These are phyloP conservation scores for Conringia planisiliqua DNA, from an alignment of 345 rosid species.

Conservation along the genomic window DNA sequence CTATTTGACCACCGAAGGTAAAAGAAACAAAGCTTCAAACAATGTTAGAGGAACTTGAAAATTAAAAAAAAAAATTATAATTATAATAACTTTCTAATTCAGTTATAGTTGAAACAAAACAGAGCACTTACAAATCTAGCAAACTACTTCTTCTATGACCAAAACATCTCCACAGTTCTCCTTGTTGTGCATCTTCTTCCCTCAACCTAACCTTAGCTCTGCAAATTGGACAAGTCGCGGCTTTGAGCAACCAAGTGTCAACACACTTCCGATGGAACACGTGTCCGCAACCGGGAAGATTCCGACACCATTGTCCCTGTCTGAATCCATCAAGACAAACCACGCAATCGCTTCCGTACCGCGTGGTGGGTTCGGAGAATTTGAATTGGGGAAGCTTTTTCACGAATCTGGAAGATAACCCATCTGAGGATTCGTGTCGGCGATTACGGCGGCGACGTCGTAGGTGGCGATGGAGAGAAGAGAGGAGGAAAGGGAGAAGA, in stretches of 20 bases:
- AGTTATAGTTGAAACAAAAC: not conserved
- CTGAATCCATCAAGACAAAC: conserved; percentile 70
- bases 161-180: conserved; percentile 27
- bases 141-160: conserved; percentile 26
- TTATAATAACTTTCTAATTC: not conserved
- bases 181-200: conserved; percentile 30
- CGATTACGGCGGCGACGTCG: conserved; percentile 22
- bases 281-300: conserved; percentile 65
- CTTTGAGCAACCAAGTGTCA: conserved; percentile 74
- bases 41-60: too few species aligned
- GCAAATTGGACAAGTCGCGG: conserved; percentile 68
- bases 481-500: conserved; percentile 51
- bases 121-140: conserved; percentile 41
- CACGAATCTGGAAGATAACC: conserved; percentile 46
- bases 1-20: not conserved
- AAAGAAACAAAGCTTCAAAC: not conserved
- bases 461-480: conserved; percentile 43
- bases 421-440: conserved; percentile 26
- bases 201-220: conserved; percentile 43
- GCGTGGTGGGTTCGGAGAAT: conserved; percentile 22
- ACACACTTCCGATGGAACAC: conserved; percentile 74
- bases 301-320: conserved; percentile 82
- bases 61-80: not conserved
- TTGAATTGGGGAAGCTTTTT: conserved; percentile 60
- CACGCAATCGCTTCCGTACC: conserved; percentile 46